Evolutionary conservation across 75 land plant genomes (phyloP).

Genomic region (Cupressus sempervirens): DNA sequence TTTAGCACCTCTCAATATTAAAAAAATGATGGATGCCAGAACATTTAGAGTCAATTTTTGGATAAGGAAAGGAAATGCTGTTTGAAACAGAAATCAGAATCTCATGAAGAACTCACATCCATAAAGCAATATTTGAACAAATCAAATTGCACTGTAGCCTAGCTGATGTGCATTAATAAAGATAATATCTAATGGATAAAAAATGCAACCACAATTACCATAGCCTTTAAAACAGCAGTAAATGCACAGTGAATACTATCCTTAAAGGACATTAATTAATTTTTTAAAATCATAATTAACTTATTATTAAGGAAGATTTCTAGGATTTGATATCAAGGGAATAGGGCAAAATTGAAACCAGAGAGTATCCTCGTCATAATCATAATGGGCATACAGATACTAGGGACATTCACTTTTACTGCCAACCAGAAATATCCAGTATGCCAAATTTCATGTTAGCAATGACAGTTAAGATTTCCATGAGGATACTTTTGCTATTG

Average conservation of each 20-base stretch:
- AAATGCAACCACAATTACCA: background rate
- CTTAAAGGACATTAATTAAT: background rate
- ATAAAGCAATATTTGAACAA: background rate
- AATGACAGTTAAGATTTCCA: too few species aligned
- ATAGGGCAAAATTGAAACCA: background rate
- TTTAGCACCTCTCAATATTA: background rate
- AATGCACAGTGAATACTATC: background rate
- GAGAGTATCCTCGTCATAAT: background rate
- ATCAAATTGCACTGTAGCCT: background rate
- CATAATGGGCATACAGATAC: background rate
- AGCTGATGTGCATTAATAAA: background rate
- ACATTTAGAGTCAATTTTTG: background rate
- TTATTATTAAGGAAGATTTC: background rate
- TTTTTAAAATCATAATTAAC: background rate
- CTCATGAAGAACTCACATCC: background rate
- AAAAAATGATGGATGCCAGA: background rate
- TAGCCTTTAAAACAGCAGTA: background rate
- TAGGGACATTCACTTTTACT: background rate
- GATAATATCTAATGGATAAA: background rate
- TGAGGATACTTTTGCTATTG: too few species aligned
- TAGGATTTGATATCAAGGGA: background rate
- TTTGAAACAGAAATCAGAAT: background rate
- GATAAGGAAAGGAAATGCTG: background rate
- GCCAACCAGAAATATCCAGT: too few species aligned
- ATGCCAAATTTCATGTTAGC: too few species aligned